Evolutionary conservation across 2,329 filamentous ascomycete species (phyloP).

Genomic region (Mollisia scopiformis): DNA sequence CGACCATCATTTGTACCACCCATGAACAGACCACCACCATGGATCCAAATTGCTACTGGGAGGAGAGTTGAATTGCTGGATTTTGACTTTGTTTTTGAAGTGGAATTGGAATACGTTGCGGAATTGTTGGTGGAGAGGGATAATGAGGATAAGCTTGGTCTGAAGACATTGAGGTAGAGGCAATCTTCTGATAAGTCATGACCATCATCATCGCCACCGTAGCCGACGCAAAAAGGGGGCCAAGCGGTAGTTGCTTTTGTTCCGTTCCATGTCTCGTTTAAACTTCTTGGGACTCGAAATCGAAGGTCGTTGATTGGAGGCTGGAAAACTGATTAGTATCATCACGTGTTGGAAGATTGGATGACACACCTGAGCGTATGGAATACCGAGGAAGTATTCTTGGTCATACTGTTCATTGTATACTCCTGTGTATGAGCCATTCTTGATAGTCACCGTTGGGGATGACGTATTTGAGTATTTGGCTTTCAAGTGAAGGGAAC

Average conservation of each 20-base stretch:
- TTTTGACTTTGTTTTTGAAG: neutral
- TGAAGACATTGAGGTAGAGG: constrained; percentile 40
- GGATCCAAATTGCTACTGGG: constrained; percentile 45
- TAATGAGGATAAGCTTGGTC: constrained; percentile 15
- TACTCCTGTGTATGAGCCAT: constrained; percentile 28
- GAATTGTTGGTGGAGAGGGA: no score
- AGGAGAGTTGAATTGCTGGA: constrained; percentile 7
- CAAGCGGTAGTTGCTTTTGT: constrained; percentile 21
- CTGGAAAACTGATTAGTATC: constrained; percentile 2
- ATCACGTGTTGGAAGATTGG: neutral
- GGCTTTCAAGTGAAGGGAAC: neutral
- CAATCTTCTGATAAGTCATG: constrained; percentile 36
- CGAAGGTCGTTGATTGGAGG: constrained; percentile 29
- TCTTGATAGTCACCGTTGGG: constrained; percentile 25
- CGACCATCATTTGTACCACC: constrained; percentile 24
- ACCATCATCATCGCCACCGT: constrained; percentile 26
- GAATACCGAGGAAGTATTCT: constrained; percentile 32
- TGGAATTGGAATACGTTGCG: constrained; percentile 15
- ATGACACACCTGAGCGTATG: constrained; percentile 24
- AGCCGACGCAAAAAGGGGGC: constrained; percentile 28
- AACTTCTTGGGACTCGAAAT: constrained; percentile 22
- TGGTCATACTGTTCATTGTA: constrained; percentile 27
- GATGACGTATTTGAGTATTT: neutral
- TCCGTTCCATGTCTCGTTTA: constrained; percentile 25
- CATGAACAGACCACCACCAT: constrained; percentile 48